Evolutionary conservation across 305 asterid species (phyloP), one percentile per base, ranked within the genome.

Genomic region (Fraxinus sp.): DNA sequence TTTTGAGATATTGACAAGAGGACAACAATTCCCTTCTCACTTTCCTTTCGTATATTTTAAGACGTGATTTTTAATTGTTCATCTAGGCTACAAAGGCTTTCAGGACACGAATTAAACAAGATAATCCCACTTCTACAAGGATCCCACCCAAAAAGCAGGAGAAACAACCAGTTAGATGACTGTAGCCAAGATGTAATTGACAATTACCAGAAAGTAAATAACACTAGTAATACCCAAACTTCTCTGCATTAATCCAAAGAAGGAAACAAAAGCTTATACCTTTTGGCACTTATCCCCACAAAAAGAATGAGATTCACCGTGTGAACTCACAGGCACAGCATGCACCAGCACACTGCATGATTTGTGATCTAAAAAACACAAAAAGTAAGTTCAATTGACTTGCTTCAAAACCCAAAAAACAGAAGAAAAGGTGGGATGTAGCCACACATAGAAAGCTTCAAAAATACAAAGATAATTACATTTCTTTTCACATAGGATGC

Each of bases 251-350:
- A 70, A 79, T 39, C 20, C 46, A 14, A 35, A 57, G 46, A 81
- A 49, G 64, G 62, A 82, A 86, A 79, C 55, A 78, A 39, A 33
- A 68, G 79, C 33, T 70, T 84, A 75, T 95, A 97, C 99, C 99
- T 97, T 95, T 87, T 88, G 97, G 93, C 98, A 97, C 81, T 88
- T 91, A 80, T 68, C 84, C 87, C 95, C 93, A 84, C 99, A 97
- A 86, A 92, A 93, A 83, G 86, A 66, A 22, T 77, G 16, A 57
- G 93, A 89, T 79, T 87, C 87, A 86, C 66, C 87, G 37, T 82
- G 79, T 68, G 95, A 87, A 87, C 85, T 89, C 77, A 46, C 70
- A 87, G 92, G 80, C 20, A 87, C 83, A 68, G 81, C 86, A 86
- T 75, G 77, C 49, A 80, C 86, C 87, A 77, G 87, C 83, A 86